These are phyloP conservation scores for Geotrichum cucujoidarum DNA, from an alignment of 1,139 yeast species.

Conservation along the genomic window DNA sequence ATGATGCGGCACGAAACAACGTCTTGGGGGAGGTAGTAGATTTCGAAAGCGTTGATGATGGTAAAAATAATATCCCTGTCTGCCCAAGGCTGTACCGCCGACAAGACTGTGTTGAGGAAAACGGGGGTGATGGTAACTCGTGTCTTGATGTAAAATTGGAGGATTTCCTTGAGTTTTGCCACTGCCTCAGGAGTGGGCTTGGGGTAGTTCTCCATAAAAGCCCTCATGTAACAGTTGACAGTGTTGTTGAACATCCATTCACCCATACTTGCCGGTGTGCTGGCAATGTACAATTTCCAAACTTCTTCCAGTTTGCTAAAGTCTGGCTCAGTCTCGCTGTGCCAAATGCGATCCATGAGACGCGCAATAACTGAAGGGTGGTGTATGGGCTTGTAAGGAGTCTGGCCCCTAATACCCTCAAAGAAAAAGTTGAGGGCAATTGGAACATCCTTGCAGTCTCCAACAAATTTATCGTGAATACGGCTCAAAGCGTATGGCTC, in stretches of 20 bases:
- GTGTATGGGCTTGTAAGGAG: slow-evolving; percentile 66
- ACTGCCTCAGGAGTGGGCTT: slow-evolving; percentile 54
- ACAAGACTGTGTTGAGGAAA: slow-evolving; percentile 70
- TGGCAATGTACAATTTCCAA: slow-evolving; percentile 58
- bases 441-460: slow-evolving; percentile 67
- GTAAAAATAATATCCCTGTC: slow-evolving; percentile 61
- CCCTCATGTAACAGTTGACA: slow-evolving; percentile 62
- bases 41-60: slow-evolving; percentile 56
- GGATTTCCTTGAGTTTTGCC: slow-evolving; percentile 51
- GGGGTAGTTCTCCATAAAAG: slow-evolving; percentile 61
- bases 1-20: slow-evolving; percentile 72
- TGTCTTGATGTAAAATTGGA: slow-evolving; percentile 52
- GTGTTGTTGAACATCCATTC: slow-evolving; percentile 62
- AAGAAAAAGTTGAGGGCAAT: slow-evolving; percentile 71
- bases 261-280: slow-evolving; percentile 58
- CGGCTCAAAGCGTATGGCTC: slow-evolving; percentile 49
- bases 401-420: slow-evolving; percentile 59
- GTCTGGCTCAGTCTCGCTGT: slow-evolving; percentile 36
- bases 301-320: slow-evolving; percentile 53
- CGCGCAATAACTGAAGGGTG: slow-evolving; percentile 74
- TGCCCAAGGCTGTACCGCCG: slow-evolving; percentile 65
- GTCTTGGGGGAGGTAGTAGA: slow-evolving; percentile 56
- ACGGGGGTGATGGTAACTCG: slow-evolving; percentile 61
- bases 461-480: slow-evolving; percentile 75
- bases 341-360: slow-evolving; percentile 60